Conservation (phyloP, 2,329 filamentous ascomycete species). For the Aspergillus texensis region DNA sequence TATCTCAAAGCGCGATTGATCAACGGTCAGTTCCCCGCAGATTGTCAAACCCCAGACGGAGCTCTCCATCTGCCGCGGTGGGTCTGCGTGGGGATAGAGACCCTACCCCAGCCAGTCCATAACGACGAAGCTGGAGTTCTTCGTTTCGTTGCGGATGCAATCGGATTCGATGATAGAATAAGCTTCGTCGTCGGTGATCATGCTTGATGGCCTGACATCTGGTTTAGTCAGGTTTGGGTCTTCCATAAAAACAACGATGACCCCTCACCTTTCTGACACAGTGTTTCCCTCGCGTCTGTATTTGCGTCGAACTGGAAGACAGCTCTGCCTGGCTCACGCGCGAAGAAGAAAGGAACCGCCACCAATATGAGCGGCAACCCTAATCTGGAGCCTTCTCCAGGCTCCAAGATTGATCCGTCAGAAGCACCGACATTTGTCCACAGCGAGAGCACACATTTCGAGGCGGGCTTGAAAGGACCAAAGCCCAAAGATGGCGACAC, state of each 20-base stretch:
- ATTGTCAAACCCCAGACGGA: neutral
- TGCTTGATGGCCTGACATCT: neutral
- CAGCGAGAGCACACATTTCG: constrained; percentile 27
- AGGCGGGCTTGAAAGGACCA: constrained; percentile 31
- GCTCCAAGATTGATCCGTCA: constrained; percentile 25
- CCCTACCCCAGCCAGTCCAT: neutral
- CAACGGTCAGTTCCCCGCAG: neutral
- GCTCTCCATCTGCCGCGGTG: neutral
- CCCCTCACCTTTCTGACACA: neutral
- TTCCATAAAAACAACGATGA: neutral
- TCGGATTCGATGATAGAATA: neutral
- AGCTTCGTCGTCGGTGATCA: neutral
- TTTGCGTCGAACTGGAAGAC: neutral
- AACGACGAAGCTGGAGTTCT: neutral
- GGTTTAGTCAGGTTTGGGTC: neutral
- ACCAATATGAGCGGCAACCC: constrained; percentile 18
- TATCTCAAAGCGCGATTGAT: neutral
- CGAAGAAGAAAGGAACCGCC: neutral
- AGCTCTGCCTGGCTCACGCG: neutral
- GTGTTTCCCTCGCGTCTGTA: neutral
- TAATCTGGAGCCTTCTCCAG: constrained; percentile 10
- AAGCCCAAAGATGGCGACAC: constrained; percentile 49
- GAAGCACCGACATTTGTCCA: constrained; percentile 31
- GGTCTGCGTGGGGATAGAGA: neutral
- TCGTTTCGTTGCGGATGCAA: neutral